Percentiles rank a stretch among this genome's conserved stretches.
Conservation (phyloP, 73 alveolate species). For the Paramecium caudatum region DNA sequence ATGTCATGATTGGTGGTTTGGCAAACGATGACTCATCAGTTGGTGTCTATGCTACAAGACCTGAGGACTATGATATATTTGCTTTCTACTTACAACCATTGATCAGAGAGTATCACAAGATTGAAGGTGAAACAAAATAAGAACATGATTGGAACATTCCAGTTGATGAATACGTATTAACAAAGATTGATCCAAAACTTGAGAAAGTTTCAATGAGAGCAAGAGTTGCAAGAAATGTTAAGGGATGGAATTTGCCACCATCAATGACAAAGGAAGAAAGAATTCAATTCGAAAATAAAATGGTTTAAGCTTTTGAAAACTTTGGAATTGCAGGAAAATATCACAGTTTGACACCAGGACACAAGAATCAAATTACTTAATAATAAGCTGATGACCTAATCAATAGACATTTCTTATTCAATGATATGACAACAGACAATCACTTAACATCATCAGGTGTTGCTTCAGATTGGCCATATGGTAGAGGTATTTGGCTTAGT, state of each 20-base stretch:
- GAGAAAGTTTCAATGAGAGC: constrained; percentile 46
- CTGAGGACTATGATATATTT: constrained; percentile 32
- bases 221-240: constrained; percentile 51
- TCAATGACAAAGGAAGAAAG: constrained; percentile 38
- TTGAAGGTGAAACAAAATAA: constrained; percentile 39
- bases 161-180: constrained; percentile 25
- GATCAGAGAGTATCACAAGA: constrained; percentile 27
- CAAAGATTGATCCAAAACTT: constrained; percentile 33
- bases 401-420: constrained; percentile 37
- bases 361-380: neutral
- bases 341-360: constrained; percentile 46
- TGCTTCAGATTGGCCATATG: constrained; percentile 57
- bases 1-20: constrained; percentile 48
- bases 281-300: constrained; percentile 6
- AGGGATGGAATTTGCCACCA: constrained; percentile 47
- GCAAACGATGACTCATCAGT: constrained; percentile 22
- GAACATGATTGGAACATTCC: constrained; percentile 54
- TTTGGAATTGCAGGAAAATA: constrained; percentile 18
- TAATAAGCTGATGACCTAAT: constrained; percentile 38
- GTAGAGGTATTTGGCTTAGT: constrained; percentile 50
- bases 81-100: constrained; percentile 38
- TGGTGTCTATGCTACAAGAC: constrained; percentile 53
- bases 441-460: constrained; percentile 48
- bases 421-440: constrained; percentile 48
- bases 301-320: constrained; percentile 40